Evolutionary conservation across 192 early-diverging fungal genomes (phyloP).

Genomic region (Backusella parvicylindrica): DNA sequence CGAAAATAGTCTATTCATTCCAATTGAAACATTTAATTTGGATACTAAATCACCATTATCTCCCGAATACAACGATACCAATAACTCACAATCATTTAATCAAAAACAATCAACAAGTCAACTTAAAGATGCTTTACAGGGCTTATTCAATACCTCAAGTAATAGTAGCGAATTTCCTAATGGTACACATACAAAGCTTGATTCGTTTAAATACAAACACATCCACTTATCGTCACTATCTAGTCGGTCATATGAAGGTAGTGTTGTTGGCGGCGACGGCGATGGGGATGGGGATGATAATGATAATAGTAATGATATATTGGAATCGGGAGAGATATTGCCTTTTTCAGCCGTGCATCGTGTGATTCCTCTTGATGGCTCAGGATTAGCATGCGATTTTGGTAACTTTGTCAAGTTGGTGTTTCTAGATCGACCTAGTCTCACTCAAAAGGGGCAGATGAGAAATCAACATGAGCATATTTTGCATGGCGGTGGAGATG

Average conservation of each 20-base stretch:
- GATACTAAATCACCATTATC: not conserved
- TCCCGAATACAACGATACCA: not conserved
- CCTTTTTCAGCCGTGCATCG: constrained; percentile 25
- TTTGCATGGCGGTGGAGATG: too few relatives aligned
- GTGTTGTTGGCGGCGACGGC: not conserved
- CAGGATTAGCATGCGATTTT: constrained; percentile 32
- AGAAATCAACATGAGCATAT: too few relatives aligned
- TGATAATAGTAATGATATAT: not conserved
- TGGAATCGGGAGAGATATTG: constrained; percentile 17
- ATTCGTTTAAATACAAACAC: not conserved
- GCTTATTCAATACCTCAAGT: not conserved
- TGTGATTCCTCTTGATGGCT: constrained; percentile 24
- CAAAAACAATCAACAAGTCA: not conserved
- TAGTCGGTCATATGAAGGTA: not conserved
- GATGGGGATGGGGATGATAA: not conserved
- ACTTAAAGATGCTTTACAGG: not conserved
- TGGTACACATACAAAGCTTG: not conserved
- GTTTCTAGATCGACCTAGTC: not conserved
- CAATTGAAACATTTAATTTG: constrained; percentile 9
- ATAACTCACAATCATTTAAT: not conserved
- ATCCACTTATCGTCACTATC: not conserved
- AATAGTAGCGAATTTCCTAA: not conserved
- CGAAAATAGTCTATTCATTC: not conserved
- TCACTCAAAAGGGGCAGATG: not conserved
- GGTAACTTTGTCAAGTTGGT: constrained; percentile 36